Evolutionary conservation across 2,329 filamentous ascomycete species (phyloP), one percentile per base, ranked within the genome.

Genomic region (Calonectria pauciramosa): DNA sequence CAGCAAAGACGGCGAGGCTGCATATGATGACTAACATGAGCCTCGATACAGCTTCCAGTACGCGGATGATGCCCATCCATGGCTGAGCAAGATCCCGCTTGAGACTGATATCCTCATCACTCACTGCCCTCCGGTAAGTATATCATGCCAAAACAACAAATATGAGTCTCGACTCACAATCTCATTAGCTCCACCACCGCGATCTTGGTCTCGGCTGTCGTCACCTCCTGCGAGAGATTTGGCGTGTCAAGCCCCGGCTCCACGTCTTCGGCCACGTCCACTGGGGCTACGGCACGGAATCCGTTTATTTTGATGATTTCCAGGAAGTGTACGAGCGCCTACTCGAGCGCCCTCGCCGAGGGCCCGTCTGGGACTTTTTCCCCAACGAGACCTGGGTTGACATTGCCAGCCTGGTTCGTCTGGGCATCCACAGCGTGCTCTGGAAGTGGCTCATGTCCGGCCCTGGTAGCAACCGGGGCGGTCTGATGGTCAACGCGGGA

Each of bases 191-290:
- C 83, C 89, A 92, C 81, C 95, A 98, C 82, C 88, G 93, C 41
- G 93, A 93, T 78, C 89, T 92, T 66, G 91, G 89, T 3, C 86
- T 95, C 56, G 95, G 95, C 70, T 96, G 94, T 77, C 90, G 92
- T 9, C 89, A 91, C 71, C 89, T 98, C 8, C 88, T 96, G 8
- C 85, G 88, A 18, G 95, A 97, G 81, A 84, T 94, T 23, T 95
- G 94, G 92, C 91, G 94, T 44, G 91, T 95, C 14, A 92, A 91
- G 75, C 96, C 96, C 0, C 88, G 88, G 16, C 86, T 98, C 18
- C 95, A 98, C 84, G 90, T 98, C 63, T 98, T 97, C 83, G 96
- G 95, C 1, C 96, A 98, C 84, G 90, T 96, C 30, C 96, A 98
- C 86, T 94, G 90, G 81, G 94, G 92, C 11, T 90, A 94, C 59